Conservation (phyloP, 2,329 filamentous ascomycete genomes). For the Chrysosporium queenslandicum region DNA sequence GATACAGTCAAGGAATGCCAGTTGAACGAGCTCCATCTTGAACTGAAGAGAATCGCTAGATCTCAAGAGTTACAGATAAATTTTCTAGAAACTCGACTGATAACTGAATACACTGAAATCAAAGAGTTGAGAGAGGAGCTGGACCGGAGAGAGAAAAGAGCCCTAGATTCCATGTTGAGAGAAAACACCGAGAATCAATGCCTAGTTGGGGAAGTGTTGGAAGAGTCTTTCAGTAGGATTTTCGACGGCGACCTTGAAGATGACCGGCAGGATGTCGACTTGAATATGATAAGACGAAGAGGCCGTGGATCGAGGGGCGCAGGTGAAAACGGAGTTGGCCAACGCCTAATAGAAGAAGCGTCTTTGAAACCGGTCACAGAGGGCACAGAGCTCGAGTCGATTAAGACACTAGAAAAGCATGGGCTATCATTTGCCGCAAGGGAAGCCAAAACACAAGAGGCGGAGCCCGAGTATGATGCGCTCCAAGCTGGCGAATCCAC, state of each 20-base stretch:
- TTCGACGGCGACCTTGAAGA: background rate
- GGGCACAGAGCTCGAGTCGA: background rate
- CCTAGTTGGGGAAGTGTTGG: slow-evolving; percentile 1
- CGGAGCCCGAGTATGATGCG: background rate
- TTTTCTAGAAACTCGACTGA: slow-evolving; percentile 8
- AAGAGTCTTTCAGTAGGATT: slow-evolving; percentile 1
- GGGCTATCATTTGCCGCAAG: background rate
- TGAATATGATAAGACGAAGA: background rate
- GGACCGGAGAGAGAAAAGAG: slow-evolving; percentile 2
- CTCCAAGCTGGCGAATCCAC: background rate
- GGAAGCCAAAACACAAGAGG: background rate
- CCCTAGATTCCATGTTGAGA: background rate
- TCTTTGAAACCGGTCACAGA: background rate
- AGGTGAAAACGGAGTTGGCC: background rate
- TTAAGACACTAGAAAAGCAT: background rate
- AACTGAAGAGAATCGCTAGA: slow-evolving; percentile 22
- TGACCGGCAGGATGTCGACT: background rate
- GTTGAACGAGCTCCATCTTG: slow-evolving; percentile 19
- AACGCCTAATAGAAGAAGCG: background rate
- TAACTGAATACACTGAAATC: slow-evolving; percentile 5
- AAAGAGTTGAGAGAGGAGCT: slow-evolving; percentile 4
- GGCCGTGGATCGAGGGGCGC: background rate
- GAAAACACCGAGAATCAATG: background rate
- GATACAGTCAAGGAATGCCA: slow-evolving; percentile 18
- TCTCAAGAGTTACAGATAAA: slow-evolving; percentile 9